These are phyloP conservation scores for Backusella liffmaniae DNA, from an alignment of 192 early-diverging fungal genomes.

Conservation along the genomic window DNA sequence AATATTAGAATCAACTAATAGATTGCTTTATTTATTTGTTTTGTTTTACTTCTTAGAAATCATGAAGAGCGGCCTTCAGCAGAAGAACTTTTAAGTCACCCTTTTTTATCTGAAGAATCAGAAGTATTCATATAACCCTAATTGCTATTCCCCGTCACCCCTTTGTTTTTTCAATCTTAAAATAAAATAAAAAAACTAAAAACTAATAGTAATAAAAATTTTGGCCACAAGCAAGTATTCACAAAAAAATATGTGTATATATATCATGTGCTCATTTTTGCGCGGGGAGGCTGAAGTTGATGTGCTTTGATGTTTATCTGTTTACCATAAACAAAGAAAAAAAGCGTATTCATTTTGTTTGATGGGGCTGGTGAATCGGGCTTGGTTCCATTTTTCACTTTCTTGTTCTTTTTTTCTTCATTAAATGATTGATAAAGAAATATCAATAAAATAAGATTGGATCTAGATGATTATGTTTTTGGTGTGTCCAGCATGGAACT, in stretches of 20 bases:
- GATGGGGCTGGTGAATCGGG: not conserved
- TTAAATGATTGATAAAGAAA: too few relatives aligned
- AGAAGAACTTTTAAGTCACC: constrained; percentile 64
- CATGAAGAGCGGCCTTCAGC: constrained; percentile 80
- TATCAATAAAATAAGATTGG: not conserved
- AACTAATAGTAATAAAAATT: too few relatives aligned
- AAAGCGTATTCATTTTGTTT: too few relatives aligned
- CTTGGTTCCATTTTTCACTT: not conserved
- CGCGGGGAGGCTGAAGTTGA: not conserved
- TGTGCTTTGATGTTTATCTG: not conserved
- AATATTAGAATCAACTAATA: not conserved
- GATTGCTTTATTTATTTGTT: not conserved
- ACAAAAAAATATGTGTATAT: too few relatives aligned
- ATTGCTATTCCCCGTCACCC: not conserved
- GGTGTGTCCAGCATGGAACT: not conserved
- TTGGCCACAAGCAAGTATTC: too few relatives aligned
- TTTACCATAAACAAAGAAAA: not conserved
- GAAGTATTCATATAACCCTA: not conserved
- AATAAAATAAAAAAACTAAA: not conserved
- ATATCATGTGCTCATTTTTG: not conserved
- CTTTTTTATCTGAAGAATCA: constrained; percentile 51
- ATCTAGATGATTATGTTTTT: not conserved
- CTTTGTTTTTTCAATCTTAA: not conserved
- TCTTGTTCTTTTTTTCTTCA: not conserved
- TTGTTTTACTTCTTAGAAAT: constrained; percentile 45